phyloP scores from a whole-genome alignment of 2,329 filamentous ascomycete species.

The Microcyclosporella mali region DNA sequence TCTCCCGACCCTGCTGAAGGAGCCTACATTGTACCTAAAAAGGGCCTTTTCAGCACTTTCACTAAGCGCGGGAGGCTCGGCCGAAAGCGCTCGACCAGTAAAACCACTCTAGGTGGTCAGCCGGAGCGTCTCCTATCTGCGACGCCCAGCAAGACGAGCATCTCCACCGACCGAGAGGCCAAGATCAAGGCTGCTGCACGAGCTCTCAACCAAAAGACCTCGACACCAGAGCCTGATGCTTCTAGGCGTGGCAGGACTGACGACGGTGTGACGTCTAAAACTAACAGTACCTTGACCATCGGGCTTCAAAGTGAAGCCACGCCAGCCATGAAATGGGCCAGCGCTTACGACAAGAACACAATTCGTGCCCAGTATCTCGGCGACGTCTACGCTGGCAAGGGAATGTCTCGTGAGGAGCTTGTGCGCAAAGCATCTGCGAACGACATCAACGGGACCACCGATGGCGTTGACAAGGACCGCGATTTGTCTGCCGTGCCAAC shows the following conservation, averaged over 20 bases:
- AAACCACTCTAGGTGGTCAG: constrained; percentile 37
- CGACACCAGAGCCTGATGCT: constrained; percentile 44
- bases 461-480: constrained; percentile 4
- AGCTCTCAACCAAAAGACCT: constrained; percentile 61
- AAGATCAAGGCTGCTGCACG: constrained; percentile 87
- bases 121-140: constrained; percentile 43
- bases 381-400: constrained; percentile 59
- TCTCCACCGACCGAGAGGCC: constrained; percentile 86
- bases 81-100: constrained; percentile 63
- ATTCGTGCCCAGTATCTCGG: constrained; percentile 81
- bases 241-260: constrained; percentile 48
- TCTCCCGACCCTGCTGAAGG: constrained; percentile 76
- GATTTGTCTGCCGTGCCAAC: constrained; percentile 39
- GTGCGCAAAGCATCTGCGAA: constrained; percentile 9
- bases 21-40: constrained; percentile 92
- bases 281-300: constrained; percentile 81
- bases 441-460: constrained; percentile 3
- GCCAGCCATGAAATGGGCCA: constrained; percentile 94
- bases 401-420: constrained; percentile 24
- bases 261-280: constrained; percentile 60
- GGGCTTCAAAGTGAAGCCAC: constrained; percentile 85
- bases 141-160: constrained; percentile 69
- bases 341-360: constrained; percentile 83
- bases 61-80: constrained; percentile 62
- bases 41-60: constrained; percentile 69